Evolutionary conservation across 768 basidiomycete species (phyloP), one percentile per base, ranked within the genome.

Genomic region (Amanita polypyramis): DNA sequence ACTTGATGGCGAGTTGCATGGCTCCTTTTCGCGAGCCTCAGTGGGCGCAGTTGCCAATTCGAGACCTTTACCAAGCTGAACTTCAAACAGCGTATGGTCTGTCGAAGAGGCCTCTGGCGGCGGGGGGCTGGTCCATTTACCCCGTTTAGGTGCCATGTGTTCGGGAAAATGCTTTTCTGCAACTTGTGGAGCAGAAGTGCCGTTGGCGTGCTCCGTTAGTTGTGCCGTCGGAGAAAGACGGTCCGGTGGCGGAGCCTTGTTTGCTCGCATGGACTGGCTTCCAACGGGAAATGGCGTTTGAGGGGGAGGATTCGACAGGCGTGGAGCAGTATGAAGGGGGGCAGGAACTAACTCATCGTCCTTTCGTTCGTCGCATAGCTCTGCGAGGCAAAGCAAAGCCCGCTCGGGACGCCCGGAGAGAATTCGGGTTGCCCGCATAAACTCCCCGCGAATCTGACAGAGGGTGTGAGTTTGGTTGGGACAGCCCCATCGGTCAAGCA

Each of bases 341-440:
- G 81, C 67, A 21, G 69, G 68, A 7, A 79, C 66, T 14, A 79
- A 69, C 49, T 79, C 76, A 57, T 81, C 80, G 25, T 76, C 78
- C 47, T 80, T 80, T 19, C 91, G 82, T 62, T 97, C 94, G 58
- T 92, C 89, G 57, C 94, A 96, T 10, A 99, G 78, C 55, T 93
- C 85, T 1, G 92, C 81, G 14, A 98, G 72, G 4, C 89, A 86
- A 15, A 84, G 64, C 27, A 86, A 78, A 6, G 87, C 89, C 42
- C 88, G 81, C 47, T 86, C 85, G 1, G 88, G 90, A 25, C 85
- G 83, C 53, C 73, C 69, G 9, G 81, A 73, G 29, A 99, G 70
- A 49, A 98, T 88, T 47, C 92, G 76, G 19, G 85, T 82, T 4
- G 94, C 95, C 30, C 95, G 84, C 90, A 95, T 95, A 63, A 99